phyloP scores from a whole-genome alignment of 805 yeast species.

The Tetrapisispora iriomotensis region DNA sequence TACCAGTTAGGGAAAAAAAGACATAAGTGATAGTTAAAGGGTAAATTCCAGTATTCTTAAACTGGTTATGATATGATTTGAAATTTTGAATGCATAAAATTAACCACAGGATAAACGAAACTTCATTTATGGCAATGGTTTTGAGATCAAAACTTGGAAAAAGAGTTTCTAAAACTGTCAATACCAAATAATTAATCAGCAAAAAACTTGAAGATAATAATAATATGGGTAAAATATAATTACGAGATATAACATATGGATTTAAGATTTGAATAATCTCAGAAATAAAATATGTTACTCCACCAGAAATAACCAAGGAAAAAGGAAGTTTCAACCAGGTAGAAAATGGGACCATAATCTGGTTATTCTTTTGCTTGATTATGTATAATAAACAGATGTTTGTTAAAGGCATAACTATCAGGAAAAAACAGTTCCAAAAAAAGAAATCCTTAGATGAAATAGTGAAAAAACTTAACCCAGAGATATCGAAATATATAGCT shows the following conservation, averaged over 20 bases:
- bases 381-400: neutral
- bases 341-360: neutral
- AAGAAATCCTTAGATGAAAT: constrained; percentile 42
- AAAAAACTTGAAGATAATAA: constrained; percentile 40
- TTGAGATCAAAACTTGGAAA: constrained; percentile 51
- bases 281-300: constrained; percentile 30
- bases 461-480: constrained; percentile 48
- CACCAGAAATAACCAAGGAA: constrained; percentile 38
- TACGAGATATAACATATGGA: constrained; percentile 44
- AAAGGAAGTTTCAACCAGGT: constrained; percentile 50
- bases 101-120: constrained; percentile 49
- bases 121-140: constrained; percentile 45
- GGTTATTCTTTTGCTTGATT: neutral
- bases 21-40: constrained; percentile 26
- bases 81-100: constrained; percentile 42
- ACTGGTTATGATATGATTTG: constrained; percentile 37
- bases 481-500: constrained; percentile 58
- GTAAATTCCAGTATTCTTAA: constrained; percentile 41
- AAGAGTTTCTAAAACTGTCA: constrained; percentile 32
- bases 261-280: constrained; percentile 34
- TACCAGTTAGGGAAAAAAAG: neutral
- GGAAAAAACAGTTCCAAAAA: constrained; percentile 41
- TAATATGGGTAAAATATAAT: constrained; percentile 40
- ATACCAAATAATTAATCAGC: constrained; percentile 44
- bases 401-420: constrained; percentile 47